Conservation (phyloP, 129 eudicot genomes). For the Kitagawia praeruptora region DNA sequence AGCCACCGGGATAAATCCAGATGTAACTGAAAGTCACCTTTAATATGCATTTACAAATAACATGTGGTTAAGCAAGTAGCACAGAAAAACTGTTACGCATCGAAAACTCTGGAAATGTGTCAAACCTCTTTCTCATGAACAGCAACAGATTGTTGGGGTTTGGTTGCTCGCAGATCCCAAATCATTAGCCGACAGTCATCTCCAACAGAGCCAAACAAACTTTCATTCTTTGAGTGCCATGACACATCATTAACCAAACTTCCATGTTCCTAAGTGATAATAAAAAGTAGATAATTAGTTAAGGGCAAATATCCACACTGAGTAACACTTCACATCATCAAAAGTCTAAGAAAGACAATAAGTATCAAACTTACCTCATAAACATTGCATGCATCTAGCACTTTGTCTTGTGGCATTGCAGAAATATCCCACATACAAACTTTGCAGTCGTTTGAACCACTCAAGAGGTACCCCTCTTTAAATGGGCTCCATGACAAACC, state of each 20-base stretch:
- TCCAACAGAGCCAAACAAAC: constrained; percentile 88
- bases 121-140: constrained; percentile 91
- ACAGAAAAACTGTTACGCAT: neutral
- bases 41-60: neutral
- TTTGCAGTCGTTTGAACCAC: constrained; percentile 84
- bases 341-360: constrained; percentile 5
- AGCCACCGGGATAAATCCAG: neutral
- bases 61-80: neutral
- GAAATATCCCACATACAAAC: constrained; percentile 90
- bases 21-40: neutral
- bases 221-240: constrained; percentile 81
- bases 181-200: constrained; percentile 82
- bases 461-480: constrained; percentile 69
- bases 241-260: constrained; percentile 82
- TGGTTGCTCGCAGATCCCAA: constrained; percentile 85
- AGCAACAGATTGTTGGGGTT: constrained; percentile 62
- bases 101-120: neutral
- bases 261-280: constrained; percentile 53
- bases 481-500: constrained; percentile 94
- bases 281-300: neutral
- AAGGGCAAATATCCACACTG: too few species aligned
- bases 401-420: constrained; percentile 54
- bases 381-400: constrained; percentile 51
- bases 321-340: neutral
- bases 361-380: constrained; percentile 38